Evolutionary conservation across 2,329 filamentous ascomycete species (phyloP).

Genomic region (Pseudogymnoascus destructans): DNA sequence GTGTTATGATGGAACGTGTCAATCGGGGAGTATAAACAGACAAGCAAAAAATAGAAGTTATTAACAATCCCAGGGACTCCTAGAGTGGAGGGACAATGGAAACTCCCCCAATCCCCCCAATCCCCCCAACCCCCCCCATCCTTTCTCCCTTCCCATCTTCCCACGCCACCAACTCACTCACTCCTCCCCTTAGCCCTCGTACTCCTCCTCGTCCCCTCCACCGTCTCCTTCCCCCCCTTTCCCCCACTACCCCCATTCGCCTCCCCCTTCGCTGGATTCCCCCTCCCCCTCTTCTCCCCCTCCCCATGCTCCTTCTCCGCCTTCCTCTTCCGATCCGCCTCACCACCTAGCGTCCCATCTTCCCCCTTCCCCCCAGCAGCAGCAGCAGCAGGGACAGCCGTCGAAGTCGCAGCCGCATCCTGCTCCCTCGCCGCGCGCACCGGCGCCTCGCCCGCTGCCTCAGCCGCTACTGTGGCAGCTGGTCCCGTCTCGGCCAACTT

Average conservation of each 20-base stretch:
- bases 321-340: neutral
- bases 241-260: neutral
- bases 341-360: neutral
- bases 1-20: neutral
- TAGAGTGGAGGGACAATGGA: neutral
- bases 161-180: neutral
- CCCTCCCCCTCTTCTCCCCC: neutral
- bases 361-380: neutral
- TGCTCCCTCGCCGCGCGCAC: neutral
- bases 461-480: neutral
- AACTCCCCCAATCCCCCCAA: neutral
- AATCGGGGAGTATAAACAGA: neutral
- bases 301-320: neutral
- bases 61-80: neutral
- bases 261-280: neutral
- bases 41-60: neutral
- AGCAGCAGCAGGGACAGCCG: neutral
- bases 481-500: neutral
- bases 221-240: neutral
- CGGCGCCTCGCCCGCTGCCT: neutral
- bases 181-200: neutral
- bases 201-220: constrained; percentile 15
- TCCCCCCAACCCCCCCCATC: too few species aligned
- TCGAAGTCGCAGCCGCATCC: neutral
- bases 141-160: neutral